phyloP scores from a whole-genome alignment of 2,329 filamentous ascomycete species.

The Amphichorda felina region DNA sequence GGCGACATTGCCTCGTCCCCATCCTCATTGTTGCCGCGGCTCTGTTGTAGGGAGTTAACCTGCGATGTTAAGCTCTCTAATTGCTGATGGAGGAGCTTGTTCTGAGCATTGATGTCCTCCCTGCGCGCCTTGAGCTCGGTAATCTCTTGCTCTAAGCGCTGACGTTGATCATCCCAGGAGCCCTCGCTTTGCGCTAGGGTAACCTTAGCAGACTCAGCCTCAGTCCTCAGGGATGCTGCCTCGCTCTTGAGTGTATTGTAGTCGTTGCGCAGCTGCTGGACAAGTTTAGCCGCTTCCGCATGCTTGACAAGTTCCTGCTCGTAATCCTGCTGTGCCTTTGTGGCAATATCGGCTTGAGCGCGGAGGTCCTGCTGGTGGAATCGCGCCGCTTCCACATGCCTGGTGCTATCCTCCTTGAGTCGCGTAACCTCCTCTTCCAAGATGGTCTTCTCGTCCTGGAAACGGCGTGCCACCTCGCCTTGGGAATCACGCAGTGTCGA shows the following conservation, averaged over 20 bases:
- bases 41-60: slow-evolving; percentile 69
- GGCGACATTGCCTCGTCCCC: slow-evolving; percentile 41
- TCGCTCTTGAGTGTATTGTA: slow-evolving; percentile 75
- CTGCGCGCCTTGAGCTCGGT: slow-evolving; percentile 65
- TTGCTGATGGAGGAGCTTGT: slow-evolving; percentile 81
- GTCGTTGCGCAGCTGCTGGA: slow-evolving; percentile 69
- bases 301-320: slow-evolving; percentile 92
- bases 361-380: slow-evolving; percentile 88
- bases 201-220: slow-evolving; percentile 77
- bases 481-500: slow-evolving; percentile 70
- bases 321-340: slow-evolving; percentile 88
- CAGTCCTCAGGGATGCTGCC: slow-evolving; percentile 60
- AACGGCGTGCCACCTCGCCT: slow-evolving; percentile 56
- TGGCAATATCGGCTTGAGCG: slow-evolving; percentile 84
- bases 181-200: slow-evolving; percentile 69
- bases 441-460: slow-evolving; percentile 71
- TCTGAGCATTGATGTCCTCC: slow-evolving; percentile 79
- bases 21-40: slow-evolving; percentile 42
- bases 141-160: slow-evolving; percentile 75
- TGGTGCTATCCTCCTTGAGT: slow-evolving; percentile 73
- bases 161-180: slow-evolving; percentile 76
- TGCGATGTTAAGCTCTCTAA: slow-evolving; percentile 74
- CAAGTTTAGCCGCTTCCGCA: slow-evolving; percentile 79
- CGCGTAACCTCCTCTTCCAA: slow-evolving; percentile 70
- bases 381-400: slow-evolving; percentile 66